Evolutionary conservation across 176 grass and related monocot genomes (phyloP), one percentile per base, ranked within the genome.

Genomic region (Carex myosuroides): DNA sequence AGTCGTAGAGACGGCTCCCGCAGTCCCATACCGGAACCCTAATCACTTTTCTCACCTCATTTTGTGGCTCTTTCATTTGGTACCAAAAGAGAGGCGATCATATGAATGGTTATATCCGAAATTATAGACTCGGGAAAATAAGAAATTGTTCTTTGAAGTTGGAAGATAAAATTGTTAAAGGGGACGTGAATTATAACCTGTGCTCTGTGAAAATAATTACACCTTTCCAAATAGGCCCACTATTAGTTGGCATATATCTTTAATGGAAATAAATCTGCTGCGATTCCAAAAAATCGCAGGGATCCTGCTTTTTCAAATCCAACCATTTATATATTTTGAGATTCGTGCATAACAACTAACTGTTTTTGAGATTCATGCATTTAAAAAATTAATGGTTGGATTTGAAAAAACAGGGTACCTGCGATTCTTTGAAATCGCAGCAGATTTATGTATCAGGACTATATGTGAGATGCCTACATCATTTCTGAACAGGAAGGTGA

Each of bases 1-100:
- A 82, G 79, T 82, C 79, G 0, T 82, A 82, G n/a, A 82, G 79
- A 66, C 21, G 79, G 61, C 56, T 82, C 4, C 32, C 79, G 35
- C 79, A 82, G 22, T 82, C 79, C 79, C 79, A 82, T 44, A 82
- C 20, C 70, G 70, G 70, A 22, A 75, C n/a, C 10, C 1, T 48
- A 63, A 48, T 29, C 18, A 14, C 2, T 11, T 65, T 42, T 82
- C 2, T 63, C n/a, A 41, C 35, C 60, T 62, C 32, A 42, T 44
- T 35, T 50, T 24, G 58, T 11, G 33, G 33, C 32, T 46, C 56
- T 62, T 81, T 50, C 59, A 65, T 65, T 64, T 65, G 54, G n/a
- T 21, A 82, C 60, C 37, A 64, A 65, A 65, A 22, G 35, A 32
- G 13, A 63, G 20, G 60, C 11, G 61, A 79, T 79, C 13, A 13